Base-by-base conservation (phyloP, 306 rosid species). In the Cyamopsis tetragonoloba region DNA sequence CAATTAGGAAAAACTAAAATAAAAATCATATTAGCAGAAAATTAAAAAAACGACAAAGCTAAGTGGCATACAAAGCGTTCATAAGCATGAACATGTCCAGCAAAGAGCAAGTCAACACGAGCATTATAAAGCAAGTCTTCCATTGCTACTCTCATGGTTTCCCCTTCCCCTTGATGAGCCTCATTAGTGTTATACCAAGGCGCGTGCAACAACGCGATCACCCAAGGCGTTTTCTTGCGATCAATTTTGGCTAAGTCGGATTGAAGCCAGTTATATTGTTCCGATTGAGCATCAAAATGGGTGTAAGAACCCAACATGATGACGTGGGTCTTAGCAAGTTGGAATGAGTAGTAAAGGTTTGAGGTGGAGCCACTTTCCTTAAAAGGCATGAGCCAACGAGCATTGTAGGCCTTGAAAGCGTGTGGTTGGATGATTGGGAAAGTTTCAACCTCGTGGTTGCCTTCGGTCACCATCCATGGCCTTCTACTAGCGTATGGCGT, bases 61-160 rank as follows among this genome's bases (percentile, higher is more conserved):
- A 39, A 1, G 11, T 14, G 62, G 75, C 95, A 44, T 82, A 89
- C 96, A 28, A 86, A 89, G 18, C 90, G 84, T 71, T 89, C 96
- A 8, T 89, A 89, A 0, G 96, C 92, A 82, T 89, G 96, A 74
- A 89, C 96, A 72, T 89, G 96, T 0, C 91, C 91, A 0, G 89
- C 64, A 58, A 86, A 86, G 30, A 88, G 85, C 19, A 84, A 39
- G 70, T 89, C 96, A 26, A 86, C 90, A 5, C 77, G 61, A 1
- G 90, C 88, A 0, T 74, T 6, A 30, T 73, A 89, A 35, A 89
- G 65, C 72, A 86, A 30, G 17, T 79, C 58, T 20, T 89, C 96
- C 90, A 89, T 74, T 6, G 82, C 83, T 4, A 55, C 3, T 39
- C 96, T 86, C 96, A 89, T 89, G 39, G 37, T 30, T 11, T 89